Base-by-base conservation (phyloP, 108 stramenopile species). In the Fragilaria radians region DNA sequence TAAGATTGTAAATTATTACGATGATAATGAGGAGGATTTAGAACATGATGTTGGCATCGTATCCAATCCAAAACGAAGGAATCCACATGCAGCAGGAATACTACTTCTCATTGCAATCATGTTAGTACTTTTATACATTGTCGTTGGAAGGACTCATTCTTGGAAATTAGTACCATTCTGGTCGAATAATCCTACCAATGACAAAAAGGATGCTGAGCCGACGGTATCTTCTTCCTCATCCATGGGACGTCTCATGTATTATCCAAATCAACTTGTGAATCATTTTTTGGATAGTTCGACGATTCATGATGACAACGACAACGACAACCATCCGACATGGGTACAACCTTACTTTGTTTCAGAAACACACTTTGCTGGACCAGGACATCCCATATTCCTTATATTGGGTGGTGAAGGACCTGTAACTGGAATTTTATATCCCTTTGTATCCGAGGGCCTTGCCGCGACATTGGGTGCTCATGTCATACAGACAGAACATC, bases 371-470 rank as follows among this genome's bases (percentile, higher is more conserved):
- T 91, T 73, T 42, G 32, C 71, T 23, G 86, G 89, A 9, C 85
- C 86, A 11, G 89, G 89, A n/a, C 66, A 66, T 74, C 89, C 89
- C 9, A 77, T 91, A n/a, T 71, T 87, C 33, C 52, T 87, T 31
- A 71, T 91, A 36, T 68, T 91, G 53, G 85, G 89, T 28, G 89
- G 89, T 17, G 86, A 91, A 76, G 83, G 74, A 7, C 46, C 42
- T 28, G 18, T 86, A 2, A 42, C 36, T 11, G 14, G 14, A 7
- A 42, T 42, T 11, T 14, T 42, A 7, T 42, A 42, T 14, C 36
- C 36, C 7, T 70, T 70, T 57, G 64, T 66, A 14, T 52, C 27
- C 57, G 71, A 48, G 0, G 59, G 28, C n/a, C 55, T 85, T 26
- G 79, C 83, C 14, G 50, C 60, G 2, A 46, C 74, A 34, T 81